These are phyloP conservation scores for Exophiala sideris DNA, from an alignment of 2,329 filamentous ascomycete species.

Conservation along the genomic window DNA sequence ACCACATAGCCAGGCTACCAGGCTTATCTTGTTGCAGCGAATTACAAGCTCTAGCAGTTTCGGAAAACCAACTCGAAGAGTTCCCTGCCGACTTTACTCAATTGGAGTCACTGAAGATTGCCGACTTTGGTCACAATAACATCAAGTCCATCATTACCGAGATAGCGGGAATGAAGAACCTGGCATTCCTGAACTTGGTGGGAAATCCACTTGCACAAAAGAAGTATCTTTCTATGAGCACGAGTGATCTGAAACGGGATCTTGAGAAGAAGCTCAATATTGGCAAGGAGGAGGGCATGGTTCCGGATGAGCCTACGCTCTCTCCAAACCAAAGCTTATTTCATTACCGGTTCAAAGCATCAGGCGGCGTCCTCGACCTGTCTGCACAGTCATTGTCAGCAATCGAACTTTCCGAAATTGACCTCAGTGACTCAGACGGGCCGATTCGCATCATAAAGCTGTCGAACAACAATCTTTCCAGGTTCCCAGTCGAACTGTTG, in stretches of 20 bases:
- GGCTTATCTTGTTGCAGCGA: slow-evolving; percentile 70
- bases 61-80: slow-evolving; percentile 73
- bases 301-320: not conserved
- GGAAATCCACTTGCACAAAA: slow-evolving; percentile 91
- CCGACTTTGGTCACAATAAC: slow-evolving; percentile 82
- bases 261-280: slow-evolving; percentile 16
- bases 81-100: slow-evolving; percentile 73
- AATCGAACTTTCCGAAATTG: slow-evolving; percentile 57
- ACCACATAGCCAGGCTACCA: slow-evolving; percentile 71
- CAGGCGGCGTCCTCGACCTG: slow-evolving; percentile 58
- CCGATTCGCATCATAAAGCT: slow-evolving; percentile 50
- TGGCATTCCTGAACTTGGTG: slow-evolving; percentile 71
- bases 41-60: slow-evolving; percentile 64
- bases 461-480: slow-evolving; percentile 71
- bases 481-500: slow-evolving; percentile 65
- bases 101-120: slow-evolving; percentile 67
- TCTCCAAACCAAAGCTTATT: not conserved
- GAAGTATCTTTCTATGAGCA: slow-evolving; percentile 76
- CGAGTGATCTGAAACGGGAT: slow-evolving; percentile 34
- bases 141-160: slow-evolving; percentile 71
- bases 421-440: slow-evolving; percentile 44
- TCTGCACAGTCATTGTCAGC: slow-evolving; percentile 46
- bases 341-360: slow-evolving; percentile 12
- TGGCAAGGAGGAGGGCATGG: not conserved
- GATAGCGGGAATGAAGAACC: slow-evolving; percentile 73